Percentiles rank a stretch among this genome's conserved stretches.
phyloP scores from a whole-genome alignment of 148 eudicot genomes.

The Selenicereus undatus region DNA sequence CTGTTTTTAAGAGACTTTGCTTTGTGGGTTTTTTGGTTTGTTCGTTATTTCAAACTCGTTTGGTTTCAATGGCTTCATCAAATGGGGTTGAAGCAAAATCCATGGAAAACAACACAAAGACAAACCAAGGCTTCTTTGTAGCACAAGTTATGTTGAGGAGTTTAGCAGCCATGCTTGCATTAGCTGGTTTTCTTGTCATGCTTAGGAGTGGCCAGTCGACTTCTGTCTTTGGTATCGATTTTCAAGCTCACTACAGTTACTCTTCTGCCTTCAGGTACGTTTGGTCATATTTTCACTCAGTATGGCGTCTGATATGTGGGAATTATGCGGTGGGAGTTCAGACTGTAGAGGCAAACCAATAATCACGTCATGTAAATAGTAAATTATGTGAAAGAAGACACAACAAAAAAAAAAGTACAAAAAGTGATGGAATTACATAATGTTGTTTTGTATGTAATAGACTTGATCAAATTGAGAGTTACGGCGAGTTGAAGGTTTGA shows the following conservation, averaged over 20 bases:
- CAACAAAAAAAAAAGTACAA: too few species aligned
- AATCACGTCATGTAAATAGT: too few species aligned
- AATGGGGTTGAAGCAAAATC: constrained; percentile 8
- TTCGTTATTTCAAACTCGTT: background rate
- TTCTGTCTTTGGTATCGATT: constrained; percentile 20
- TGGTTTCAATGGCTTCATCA: constrained; percentile 20
- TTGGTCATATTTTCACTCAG: background rate
- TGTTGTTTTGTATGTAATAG: too few species aligned
- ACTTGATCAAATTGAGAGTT: too few species aligned
- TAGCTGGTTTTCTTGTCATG: constrained; percentile 22
- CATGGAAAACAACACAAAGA: background rate
- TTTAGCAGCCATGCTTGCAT: constrained; percentile 16
- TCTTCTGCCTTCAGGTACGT: constrained; percentile 30
- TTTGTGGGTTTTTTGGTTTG: background rate
- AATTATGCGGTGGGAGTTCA: too few species aligned
- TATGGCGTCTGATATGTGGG: background rate
- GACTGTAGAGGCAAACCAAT: too few species aligned
- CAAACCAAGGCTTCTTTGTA: constrained; percentile 11
- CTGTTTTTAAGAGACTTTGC: background rate
- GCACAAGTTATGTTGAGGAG: constrained; percentile 26
- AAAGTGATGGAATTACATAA: too few species aligned
- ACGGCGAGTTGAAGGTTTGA: too few species aligned
- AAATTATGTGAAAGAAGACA: too few species aligned
- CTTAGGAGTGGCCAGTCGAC: constrained; percentile 27
- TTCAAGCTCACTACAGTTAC: constrained; percentile 28